Base-by-base conservation (phyloP, 75 land plant species). In the Gnetum montanum region DNA sequence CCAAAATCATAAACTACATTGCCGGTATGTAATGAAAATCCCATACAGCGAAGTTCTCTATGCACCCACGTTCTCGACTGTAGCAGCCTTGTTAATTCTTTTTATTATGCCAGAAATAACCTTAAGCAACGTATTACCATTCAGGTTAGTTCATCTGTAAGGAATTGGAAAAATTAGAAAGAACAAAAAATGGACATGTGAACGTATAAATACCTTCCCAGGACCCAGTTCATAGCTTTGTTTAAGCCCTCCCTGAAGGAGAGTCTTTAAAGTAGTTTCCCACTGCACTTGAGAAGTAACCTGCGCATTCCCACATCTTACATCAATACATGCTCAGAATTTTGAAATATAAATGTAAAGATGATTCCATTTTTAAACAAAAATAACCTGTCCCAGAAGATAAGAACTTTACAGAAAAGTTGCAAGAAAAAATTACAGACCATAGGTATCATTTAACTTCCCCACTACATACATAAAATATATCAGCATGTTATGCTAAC, bases 241-340 rank as follows among this genome's bases (percentile, higher is more conserved):
- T 66, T 83, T 69, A 22, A 95, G 61, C 43, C 99, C 99, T 49
- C 68, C 83, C 34, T 29, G 51, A 6, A 95, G 69, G 8, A 95
- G 78, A 34, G 88, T 81, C 68, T 90, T 90, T 58, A 95, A 71
- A 31, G 85, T 90, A 36, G 80, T 80, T 56, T 95, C 99, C 99
- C 99, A 95, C 79, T 78, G 99, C 45, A 95, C 99, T 20, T 96
- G 99, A 34, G 96, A 95, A 19, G 91, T 90, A 37, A 94, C 96
- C 98, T 94, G 70, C 34, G 44, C 28, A 18, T 12, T 31, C 34
- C 29, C 6, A 53, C 31, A 7, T 30, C 11, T 25, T 33, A 18
- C 3, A 18, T 53, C 34, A 53, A 24, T n/a, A 0, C 34, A 26
- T 1, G 3, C 22, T 33, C n/a, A n/a, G 55, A 3, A 53, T n/a